Evolutionary conservation across 495 filamentous ascomycete genomes (phyloP).

Genomic region (Talaromyces liani): DNA sequence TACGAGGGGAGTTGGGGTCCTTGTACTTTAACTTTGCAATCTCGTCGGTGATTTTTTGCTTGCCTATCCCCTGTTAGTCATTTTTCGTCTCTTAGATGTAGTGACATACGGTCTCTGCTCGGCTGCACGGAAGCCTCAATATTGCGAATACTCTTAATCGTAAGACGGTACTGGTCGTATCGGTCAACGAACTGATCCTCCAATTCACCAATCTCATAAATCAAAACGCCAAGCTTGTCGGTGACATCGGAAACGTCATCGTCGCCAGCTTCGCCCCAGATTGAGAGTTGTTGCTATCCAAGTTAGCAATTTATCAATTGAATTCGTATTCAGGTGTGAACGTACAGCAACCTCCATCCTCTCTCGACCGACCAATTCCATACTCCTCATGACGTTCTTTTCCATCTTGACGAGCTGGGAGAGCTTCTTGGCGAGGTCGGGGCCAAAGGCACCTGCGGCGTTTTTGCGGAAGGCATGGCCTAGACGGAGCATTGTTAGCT

Average conservation of each 20-base stretch:
- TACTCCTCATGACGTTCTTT: constrained; percentile 98
- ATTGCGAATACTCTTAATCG: constrained; percentile 98
- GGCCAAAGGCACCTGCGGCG: constrained; percentile 88
- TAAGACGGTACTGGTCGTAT: constrained; percentile 98
- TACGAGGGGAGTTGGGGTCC: constrained; percentile 94
- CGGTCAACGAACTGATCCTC: constrained; percentile 97
- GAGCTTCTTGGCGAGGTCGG: constrained; percentile 94
- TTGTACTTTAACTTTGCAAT: constrained; percentile 99
- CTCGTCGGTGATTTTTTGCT: constrained; percentile 98
- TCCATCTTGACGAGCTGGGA: constrained; percentile 99
- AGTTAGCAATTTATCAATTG: constrained; percentile 16
- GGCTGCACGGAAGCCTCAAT: constrained; percentile 98
- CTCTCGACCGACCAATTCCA: constrained; percentile 91
- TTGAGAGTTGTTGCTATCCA: constrained; percentile 88
- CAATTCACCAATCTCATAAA: constrained; percentile 97
- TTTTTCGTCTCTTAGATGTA: background rate
- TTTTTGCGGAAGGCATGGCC: constrained; percentile 92
- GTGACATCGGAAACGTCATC: constrained; percentile 98
- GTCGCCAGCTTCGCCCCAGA: constrained; percentile 95
- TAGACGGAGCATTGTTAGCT: constrained; percentile 23
- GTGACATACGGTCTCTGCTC: constrained; percentile 73
- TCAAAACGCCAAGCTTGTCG: constrained; percentile 94
- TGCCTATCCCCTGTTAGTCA: constrained; percentile 43
- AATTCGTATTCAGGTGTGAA: background rate
- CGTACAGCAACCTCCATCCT: constrained; percentile 96